Base-by-base conservation (phyloP, 2,329 filamentous ascomycete species). In the Ophiostoma sp. region DNA sequence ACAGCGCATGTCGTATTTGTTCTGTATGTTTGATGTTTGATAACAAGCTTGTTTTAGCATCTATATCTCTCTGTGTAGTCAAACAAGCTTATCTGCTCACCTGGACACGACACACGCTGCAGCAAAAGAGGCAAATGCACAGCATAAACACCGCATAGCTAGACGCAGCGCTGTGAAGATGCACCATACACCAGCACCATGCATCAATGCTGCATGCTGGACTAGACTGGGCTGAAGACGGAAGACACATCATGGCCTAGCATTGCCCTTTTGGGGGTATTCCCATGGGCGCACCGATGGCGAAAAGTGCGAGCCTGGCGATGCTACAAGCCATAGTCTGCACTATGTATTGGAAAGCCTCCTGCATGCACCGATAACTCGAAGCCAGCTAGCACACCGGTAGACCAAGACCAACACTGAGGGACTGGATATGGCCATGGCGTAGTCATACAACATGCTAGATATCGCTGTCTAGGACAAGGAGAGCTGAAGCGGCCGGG, bases 11-110 rank as follows among this genome's bases (percentile, higher is more conserved):
- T 16, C 27, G 55, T 60, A 60, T 38, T 16, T 12, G 27, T 60
- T 60, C 11, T 27, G 27, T 27, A 27, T 27, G 27, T 27, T 27
- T 38, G 18, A 40, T 60, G 55, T 60, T 60, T 60, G 55, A 40
- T 38, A 60, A 36, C 38, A 60, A 60, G 55, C 55, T 60, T 60
- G 55, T 60, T 60, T 55, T 55, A 55, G 49, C 49, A 11, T 45
- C 27, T 38, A 16, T 16, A 40, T 36, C 8, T 45, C 4, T 55
- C 27, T 55, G 8, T 4, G 27, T 55, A 55, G 49, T 9, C 38
- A 60, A 6, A 18, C 27, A 60, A 60, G 18, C 55, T 60, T 60
- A 60, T 38, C 27, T 60, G 55, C 49, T 55, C 49, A 55, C 18
- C 7, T 5, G 11, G 9, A 55, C 49, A 27, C 49, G 49, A 27